These are phyloP conservation scores for Gossypium sturtianum DNA, from an alignment of 345 rosid species.

Conservation along the genomic window DNA sequence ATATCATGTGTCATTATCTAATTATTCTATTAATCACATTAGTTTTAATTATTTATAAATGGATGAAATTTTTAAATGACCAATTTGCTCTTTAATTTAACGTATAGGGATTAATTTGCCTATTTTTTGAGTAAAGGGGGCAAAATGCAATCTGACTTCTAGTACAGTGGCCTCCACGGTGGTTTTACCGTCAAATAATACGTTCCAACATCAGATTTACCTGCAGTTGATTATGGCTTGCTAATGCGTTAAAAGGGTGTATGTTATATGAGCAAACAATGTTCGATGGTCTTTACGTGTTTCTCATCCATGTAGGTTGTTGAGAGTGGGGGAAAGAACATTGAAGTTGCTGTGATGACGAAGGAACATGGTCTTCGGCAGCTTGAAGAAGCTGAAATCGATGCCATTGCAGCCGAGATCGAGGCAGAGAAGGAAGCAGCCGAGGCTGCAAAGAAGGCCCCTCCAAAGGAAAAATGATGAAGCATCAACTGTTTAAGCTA, in stretches of 20 bases:
- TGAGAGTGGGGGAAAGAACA: constrained; percentile 97
- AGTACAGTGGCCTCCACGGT: too few species aligned
- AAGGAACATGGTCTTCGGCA: constrained; percentile 69
- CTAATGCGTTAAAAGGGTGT: not conserved
- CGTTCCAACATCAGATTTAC: not conserved
- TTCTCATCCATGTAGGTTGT: constrained; percentile 45
- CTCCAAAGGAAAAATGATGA: constrained; percentile 49
- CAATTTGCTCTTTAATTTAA: too few species aligned
- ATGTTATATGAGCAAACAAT: not conserved
- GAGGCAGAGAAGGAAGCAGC: constrained; percentile 97
- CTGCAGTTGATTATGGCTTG: not conserved
- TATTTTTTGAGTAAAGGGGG: too few species aligned
- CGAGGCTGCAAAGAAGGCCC: constrained; percentile 91
- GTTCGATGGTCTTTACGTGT: not conserved
- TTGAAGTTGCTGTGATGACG: constrained; percentile 90
- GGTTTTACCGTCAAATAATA: too few species aligned
- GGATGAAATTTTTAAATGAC: too few species aligned
- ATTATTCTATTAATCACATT: too few species aligned
- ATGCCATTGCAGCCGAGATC: constrained; percentile 80
- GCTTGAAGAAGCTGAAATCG: constrained; percentile 83
- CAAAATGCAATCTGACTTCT: too few species aligned
- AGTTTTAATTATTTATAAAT: too few species aligned
- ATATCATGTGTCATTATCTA: too few species aligned
- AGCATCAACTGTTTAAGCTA: not conserved
- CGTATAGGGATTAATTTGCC: too few species aligned